Evolutionary conservation across 148 eudicot species (phyloP), one percentile per base, ranked within the genome.

Genomic region (Heliosperma pusillum): DNA sequence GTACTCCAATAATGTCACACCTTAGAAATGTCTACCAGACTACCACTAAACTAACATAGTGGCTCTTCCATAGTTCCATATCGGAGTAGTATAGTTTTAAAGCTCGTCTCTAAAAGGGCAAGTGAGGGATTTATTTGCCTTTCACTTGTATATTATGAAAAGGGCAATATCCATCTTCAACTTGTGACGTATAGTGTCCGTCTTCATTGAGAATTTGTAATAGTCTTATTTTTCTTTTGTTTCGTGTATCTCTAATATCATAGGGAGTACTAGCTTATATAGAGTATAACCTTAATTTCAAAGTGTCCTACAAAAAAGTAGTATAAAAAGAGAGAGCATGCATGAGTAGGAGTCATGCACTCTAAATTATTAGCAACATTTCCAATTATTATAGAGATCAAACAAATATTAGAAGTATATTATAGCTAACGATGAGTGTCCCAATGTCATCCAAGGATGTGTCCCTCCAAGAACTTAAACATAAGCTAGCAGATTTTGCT

Each of bases 401-500:
- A 12, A 50, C 17, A 50, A 12, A 33, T n/a, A 66, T 19, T 36
- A 40, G 9, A n/a, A 36, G 40, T 61, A 26, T 29, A 29, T 29
- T 16, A 9, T 1, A 65, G 5, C 8, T 1, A 65, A 16, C 8
- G 55, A 68, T 53, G 52, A 84, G 73, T 44, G 67, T 66, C 21
- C 11, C 72, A 40, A 47, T 78, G 65, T 72, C 73, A 55, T 0
- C 42, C 5, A 85, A 81, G 73, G 96, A 85, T 73, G 96, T 90
- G 11, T 83, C 90, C 21, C 85, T 90, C 50, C 75, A 83, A 81
- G 90, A 90, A 57, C 88, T 90, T 0, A 87, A 81, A 47, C 87
- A 80, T 4, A 89, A 53, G 74, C 78, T 89, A 36, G 76, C 73
- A 3, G 91, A 91, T 40, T 91, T 91, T 75, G 88, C 87, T 73